Evolutionary conservation across 306 rosid species (phyloP).

Genomic region (Prosopis cineraria): DNA sequence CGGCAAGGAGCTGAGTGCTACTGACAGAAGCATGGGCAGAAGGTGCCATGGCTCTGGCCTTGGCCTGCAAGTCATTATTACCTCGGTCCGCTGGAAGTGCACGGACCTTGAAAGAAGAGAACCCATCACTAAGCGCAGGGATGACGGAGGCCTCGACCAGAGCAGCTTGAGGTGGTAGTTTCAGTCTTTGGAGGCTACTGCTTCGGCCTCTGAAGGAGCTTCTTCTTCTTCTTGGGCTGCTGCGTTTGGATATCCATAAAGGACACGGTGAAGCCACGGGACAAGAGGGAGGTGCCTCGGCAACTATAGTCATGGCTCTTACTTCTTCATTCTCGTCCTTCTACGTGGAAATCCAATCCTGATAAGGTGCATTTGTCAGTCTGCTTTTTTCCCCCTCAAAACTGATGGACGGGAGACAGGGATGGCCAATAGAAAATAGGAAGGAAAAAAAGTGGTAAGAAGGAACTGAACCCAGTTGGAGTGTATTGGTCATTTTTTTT

Average conservation of each 20-base stretch:
- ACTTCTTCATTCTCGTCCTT: neutral
- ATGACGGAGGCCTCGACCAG: conserved; percentile 45
- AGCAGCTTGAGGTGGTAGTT: conserved; percentile 41
- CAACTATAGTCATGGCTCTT: conserved; percentile 33
- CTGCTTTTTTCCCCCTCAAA: no score
- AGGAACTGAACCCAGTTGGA: no score
- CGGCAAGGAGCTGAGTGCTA: conserved; percentile 57
- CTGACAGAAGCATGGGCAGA: conserved; percentile 63
- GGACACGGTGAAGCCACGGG: conserved; percentile 20
- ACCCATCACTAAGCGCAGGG: conserved; percentile 34
- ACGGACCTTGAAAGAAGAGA: conserved; percentile 23
- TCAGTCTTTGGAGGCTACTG: conserved; percentile 5
- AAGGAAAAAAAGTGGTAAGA: no score
- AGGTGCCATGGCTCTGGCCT: conserved; percentile 71
- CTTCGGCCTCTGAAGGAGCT: conserved; percentile 26
- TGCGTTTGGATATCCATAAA: conserved; percentile 27
- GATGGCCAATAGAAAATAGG: no score
- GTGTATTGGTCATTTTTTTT: no score
- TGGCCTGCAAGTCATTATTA: conserved; percentile 70
- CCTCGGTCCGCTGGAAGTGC: conserved; percentile 48
- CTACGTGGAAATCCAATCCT: neutral
- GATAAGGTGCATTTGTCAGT: no score
- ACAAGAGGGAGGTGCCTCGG: neutral
- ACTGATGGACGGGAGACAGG: no score
- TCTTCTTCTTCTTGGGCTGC: conserved; percentile 32